Evolutionary conservation across 2,329 filamentous ascomycete genomes (phyloP), one percentile per base, ranked within the genome.

Genomic region (Microcera coccophila): DNA sequence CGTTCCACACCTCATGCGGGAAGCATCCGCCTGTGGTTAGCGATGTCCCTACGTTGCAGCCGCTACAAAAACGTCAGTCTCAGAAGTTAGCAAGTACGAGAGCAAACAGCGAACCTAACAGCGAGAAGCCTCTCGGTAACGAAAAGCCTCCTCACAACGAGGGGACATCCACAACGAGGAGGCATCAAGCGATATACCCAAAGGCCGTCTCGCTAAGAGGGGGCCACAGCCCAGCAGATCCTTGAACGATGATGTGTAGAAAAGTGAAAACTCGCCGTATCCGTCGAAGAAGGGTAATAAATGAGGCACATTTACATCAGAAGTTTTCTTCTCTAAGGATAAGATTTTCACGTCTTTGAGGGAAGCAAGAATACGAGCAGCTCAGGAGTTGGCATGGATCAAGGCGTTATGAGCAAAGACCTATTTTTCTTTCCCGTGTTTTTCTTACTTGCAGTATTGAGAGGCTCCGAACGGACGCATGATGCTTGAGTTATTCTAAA

Each of bases 31-130:
- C 56, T 7, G 64, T 68, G 19, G 49, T 49, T 14, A 55, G 47
- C 9, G 50, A 55, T 38, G 54, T 54, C 36, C 42, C 48, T 15
- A 45, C 45, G 11, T 45, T 52, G 17, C 49, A 55, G 7, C 49
- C 51, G 20, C 60, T 50, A 21, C 60, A 60, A 15, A 70, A 65
- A 46, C 60, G 65, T n/a, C 60, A 62, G 36, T 66, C 62, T 26
- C 65, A 63, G 39, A 72, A 72, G 50, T 57, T 73, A 24, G 66
- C 62, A 16, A 74, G 74, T 56, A 61, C 49, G 39, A 64, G 68
- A 19, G 62, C 59, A 19, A 66, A 54, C 45, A 69, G 62, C 52
- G 16, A 70, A 22, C 53, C 51, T 10, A 55, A 50, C 21, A 41
- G 52, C 16, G 67, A 70, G 39, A 66, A 59, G 41, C n/a, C n/a